phyloP scores from a whole-genome alignment of 768 basidiomycete genomes.

The Rhizopogon roseolus region DNA sequence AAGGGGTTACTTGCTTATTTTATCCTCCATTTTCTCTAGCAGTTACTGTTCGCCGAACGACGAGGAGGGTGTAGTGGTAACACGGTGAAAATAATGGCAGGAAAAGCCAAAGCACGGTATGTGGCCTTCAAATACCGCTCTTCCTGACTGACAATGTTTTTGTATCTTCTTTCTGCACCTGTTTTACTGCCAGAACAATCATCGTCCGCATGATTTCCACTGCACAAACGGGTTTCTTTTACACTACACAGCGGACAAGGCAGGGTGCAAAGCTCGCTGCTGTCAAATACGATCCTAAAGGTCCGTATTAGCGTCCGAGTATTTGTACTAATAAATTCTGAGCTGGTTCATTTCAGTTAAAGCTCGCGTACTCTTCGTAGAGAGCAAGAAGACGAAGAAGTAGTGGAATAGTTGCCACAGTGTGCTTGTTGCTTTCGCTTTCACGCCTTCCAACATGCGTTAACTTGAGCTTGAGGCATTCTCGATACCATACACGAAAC shows the following conservation, averaged over 20 bases:
- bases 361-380: conserved; percentile 70
- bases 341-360: conserved; percentile 42
- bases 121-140: background rate
- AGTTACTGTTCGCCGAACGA: no score
- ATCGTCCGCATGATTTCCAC: conserved; percentile 88
- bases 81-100: conserved; percentile 39
- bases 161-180: background rate
- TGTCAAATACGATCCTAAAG: conserved; percentile 89
- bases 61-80: background rate
- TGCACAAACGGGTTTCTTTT: conserved; percentile 89
- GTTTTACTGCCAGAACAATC: conserved; percentile 51
- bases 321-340: background rate
- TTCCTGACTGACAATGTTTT: background rate
- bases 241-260: conserved; percentile 75
- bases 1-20: background rate
- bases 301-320: conserved; percentile 37
- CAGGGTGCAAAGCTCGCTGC: conserved; percentile 75
- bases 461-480: background rate
- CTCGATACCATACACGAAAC: background rate
- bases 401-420: conserved; percentile 10
- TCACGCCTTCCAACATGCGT: background rate
- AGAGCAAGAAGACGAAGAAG: conserved; percentile 73
- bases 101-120: conserved; percentile 54
- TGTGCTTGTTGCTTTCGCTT: background rate
- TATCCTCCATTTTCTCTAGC: no score